These are phyloP conservation scores for Grifola frondosa DNA, from an alignment of 1,284 basidiomycete species.

Conservation along the genomic window DNA sequence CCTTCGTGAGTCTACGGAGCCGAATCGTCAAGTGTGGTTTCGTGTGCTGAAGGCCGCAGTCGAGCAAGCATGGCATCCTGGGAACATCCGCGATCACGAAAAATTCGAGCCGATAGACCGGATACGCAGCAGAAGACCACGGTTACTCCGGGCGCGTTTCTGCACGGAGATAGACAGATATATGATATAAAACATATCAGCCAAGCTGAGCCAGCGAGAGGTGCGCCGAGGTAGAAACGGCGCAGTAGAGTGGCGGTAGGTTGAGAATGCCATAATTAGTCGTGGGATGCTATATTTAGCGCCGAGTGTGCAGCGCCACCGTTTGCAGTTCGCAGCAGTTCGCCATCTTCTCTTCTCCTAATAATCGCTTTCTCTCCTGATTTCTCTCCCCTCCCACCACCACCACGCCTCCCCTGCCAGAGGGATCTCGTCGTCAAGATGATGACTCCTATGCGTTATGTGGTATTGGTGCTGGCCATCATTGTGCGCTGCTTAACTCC, in stretches of 20 bases:
- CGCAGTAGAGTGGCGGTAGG: neutral
- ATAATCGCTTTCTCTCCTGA: slow-evolving; percentile 4
- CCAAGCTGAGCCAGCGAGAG: neutral
- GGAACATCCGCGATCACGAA: no score
- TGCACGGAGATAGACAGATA: no score
- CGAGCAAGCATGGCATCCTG: no score
- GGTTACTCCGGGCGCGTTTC: no score
- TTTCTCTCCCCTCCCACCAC: slow-evolving; percentile 4
- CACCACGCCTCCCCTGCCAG: slow-evolving; percentile 7
- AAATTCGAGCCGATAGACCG: no score
- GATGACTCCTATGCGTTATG: slow-evolving; percentile 78
- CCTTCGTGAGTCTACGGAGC: no score
- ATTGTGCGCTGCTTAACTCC: slow-evolving; percentile 47
- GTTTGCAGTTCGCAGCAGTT: neutral
- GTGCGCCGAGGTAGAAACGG: neutral
- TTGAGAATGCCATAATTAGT: neutral
- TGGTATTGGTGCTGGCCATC: slow-evolving; percentile 63
- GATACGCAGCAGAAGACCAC: no score
- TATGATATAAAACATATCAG: no score
- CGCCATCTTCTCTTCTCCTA: slow-evolving; percentile 1
- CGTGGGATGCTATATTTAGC: neutral
- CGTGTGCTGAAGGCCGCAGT: no score
- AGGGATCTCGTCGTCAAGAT: slow-evolving; percentile 42
- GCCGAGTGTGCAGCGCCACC: neutral
- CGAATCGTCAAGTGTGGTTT: no score